Base-by-base conservation (phyloP, 805 yeast species). In the Pichia occidentalis region DNA sequence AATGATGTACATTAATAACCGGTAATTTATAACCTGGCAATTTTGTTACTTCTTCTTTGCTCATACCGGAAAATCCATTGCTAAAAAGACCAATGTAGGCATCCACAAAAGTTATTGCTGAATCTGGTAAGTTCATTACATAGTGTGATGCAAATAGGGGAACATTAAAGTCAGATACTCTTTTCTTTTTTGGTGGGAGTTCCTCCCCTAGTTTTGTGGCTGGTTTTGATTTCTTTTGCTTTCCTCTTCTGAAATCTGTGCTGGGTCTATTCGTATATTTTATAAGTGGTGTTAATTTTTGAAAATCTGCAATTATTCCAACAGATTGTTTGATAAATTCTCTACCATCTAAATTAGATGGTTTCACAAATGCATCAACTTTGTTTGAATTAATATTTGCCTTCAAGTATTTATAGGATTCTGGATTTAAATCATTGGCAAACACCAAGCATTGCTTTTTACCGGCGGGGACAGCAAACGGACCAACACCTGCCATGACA, bases 401-500 rank as follows among this genome's bases (percentile, higher is more conserved):
- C 26, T 63, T 57, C 63, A 92, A 69, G 52, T 83, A 81, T 47
- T 75, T 74, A 60, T 64, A 84, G 42, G 95, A 80, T 43, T 81
- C 84, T 0, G 97, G 97, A 53, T 92, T 92, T 56, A 92, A 67
- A 58, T 92, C 99, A 56, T 88, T 92, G 9, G 97, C 96, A 49
- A 92, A 67, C 0, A 85, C 95, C 36, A 88, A 57, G 9, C 79
- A 82, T 12, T 73, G 72, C 44, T 81, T 85, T 58, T 82, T 86
- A 11, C 88, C 97, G 1, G 97, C 95, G 0, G 99, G 99, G 1
- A 92, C 76, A 2, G 95, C 90, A 65, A 94, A 92, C 4, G 99
- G 99, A 0, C 99, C 99, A 2, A 92, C 97, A 32, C 99, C 99
- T 1, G 96, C 97, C 76, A 94, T 85, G 0, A 87, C 97, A 64